A percentile compares a stretch with the other conserved stretches of the same genome.
These are phyloP conservation scores for Ciborinia camelliae DNA, from an alignment of 2,329 filamentous ascomycete species.

Conservation along the genomic window DNA sequence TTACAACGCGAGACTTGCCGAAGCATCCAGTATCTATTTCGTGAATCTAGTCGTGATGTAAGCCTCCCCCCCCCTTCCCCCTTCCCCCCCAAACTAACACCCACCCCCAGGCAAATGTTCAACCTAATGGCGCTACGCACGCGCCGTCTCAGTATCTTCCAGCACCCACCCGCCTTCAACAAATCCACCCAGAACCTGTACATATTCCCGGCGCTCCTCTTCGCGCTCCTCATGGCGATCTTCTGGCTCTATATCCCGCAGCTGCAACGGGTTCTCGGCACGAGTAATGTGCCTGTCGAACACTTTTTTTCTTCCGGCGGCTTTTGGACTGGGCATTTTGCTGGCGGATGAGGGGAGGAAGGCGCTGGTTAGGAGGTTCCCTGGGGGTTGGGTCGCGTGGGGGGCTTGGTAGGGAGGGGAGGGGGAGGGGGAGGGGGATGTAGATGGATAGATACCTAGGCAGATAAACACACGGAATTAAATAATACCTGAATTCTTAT, in stretches of 20 bases:
- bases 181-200: conserved; percentile 56
- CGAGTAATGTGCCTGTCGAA: conserved; percentile 61
- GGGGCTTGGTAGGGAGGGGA: conserved; percentile 57
- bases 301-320: conserved; percentile 73
- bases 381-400: conserved; percentile 52
- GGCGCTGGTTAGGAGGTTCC: conserved; percentile 56
- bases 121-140: conserved; percentile 65
- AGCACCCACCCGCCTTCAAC: conserved; percentile 66
- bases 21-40: conserved; percentile 60
- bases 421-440: not conserved
- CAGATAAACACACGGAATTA: too few species aligned
- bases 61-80: not conserved
- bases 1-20: conserved; percentile 44
- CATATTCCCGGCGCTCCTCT: conserved; percentile 67
- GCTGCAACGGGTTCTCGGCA: conserved; percentile 57
- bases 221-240: conserved; percentile 63
- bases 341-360: conserved; percentile 65
- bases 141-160: conserved; percentile 61
- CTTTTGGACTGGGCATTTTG: conserved; percentile 62
- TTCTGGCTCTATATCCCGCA: conserved; percentile 65
- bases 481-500: too few species aligned
- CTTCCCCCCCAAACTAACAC: not conserved
- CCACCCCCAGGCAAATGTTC: conserved; percentile 55
- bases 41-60: conserved; percentile 72
- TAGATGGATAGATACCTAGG: too few species aligned